phyloP scores from a whole-genome alignment of 371 early-diverging fungal species.

The Mucor mucedo region DNA sequence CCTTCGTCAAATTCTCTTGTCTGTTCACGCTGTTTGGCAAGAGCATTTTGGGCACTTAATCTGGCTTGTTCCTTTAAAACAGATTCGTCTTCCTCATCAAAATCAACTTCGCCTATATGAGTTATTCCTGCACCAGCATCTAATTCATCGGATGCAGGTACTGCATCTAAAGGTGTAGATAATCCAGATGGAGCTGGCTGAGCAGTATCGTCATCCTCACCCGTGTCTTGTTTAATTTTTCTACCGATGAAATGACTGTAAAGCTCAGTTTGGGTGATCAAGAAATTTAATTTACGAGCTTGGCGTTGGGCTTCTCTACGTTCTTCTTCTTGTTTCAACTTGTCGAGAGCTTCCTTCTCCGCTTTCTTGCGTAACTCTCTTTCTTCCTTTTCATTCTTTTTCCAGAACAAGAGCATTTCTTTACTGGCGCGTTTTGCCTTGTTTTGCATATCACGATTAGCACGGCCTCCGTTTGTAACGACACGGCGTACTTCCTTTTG shows the following conservation, averaged over 20 bases:
- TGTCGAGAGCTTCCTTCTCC: slow-evolving; percentile 89
- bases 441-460: slow-evolving; percentile 49
- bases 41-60: slow-evolving; percentile 78
- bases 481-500: slow-evolving; percentile 61
- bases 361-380: slow-evolving; percentile 90
- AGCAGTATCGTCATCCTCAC: slow-evolving; percentile 56
- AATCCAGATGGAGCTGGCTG: slow-evolving; percentile 29
- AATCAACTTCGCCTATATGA: slow-evolving; percentile 70
- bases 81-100: slow-evolving; percentile 81
- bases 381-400: slow-evolving; percentile 88
- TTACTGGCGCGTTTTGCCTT: slow-evolving; percentile 52
- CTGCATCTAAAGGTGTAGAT: slow-evolving; percentile 24
- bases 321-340: slow-evolving; percentile 86
- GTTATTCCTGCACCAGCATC: slow-evolving; percentile 27
- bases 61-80: slow-evolving; percentile 74
- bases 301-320: slow-evolving; percentile 89
- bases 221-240: slow-evolving; percentile 63
- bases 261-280: slow-evolving; percentile 96
- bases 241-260: slow-evolving; percentile 96
- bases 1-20: slow-evolving; percentile 77
- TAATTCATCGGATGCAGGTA: slow-evolving; percentile 19
- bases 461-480: slow-evolving; percentile 51
- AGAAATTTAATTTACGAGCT: slow-evolving; percentile 94
- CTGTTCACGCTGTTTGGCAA: slow-evolving; percentile 74
- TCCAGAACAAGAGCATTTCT: slow-evolving; percentile 86